phyloP scores from a whole-genome alignment of 2,329 filamentous ascomycete genomes.

The Trichoderma pleuroti region DNA sequence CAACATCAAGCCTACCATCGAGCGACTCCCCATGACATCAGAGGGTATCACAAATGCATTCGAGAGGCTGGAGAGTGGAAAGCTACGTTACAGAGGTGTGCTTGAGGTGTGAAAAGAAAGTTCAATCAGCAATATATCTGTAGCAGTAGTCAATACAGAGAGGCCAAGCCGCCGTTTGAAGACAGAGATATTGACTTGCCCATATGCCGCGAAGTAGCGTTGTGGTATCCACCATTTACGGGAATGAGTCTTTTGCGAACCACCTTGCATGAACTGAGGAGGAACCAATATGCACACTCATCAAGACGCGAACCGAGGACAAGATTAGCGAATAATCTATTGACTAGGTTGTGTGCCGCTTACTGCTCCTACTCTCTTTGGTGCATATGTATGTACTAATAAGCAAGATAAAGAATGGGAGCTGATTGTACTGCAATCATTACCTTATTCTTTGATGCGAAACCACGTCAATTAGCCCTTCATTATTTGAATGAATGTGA shows the following conservation, averaged over 20 bases:
- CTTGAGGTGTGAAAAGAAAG: background rate
- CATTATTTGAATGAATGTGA: background rate
- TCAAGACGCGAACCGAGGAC: background rate
- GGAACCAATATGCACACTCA: background rate
- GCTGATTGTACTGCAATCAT: background rate
- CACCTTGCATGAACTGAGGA: background rate
- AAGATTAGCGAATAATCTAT: background rate
- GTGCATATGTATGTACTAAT: background rate
- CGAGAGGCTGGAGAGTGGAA: background rate
- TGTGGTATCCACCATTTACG: background rate
- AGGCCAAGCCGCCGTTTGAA: background rate
- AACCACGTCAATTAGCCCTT: background rate
- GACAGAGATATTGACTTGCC: background rate
- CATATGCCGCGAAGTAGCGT: background rate
- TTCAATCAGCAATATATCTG: background rate
- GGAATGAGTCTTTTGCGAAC: background rate
- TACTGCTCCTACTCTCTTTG: background rate
- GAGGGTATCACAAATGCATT: background rate
- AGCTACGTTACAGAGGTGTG: background rate
- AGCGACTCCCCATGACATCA: background rate
- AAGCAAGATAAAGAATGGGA: background rate
- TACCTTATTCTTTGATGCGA: background rate
- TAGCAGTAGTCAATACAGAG: background rate
- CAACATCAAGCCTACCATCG: background rate
- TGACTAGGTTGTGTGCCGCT: background rate